Evolutionary conservation across 2,329 filamentous ascomycete species (phyloP).

Genomic region (Lasiodiplodia theobromae): DNA sequence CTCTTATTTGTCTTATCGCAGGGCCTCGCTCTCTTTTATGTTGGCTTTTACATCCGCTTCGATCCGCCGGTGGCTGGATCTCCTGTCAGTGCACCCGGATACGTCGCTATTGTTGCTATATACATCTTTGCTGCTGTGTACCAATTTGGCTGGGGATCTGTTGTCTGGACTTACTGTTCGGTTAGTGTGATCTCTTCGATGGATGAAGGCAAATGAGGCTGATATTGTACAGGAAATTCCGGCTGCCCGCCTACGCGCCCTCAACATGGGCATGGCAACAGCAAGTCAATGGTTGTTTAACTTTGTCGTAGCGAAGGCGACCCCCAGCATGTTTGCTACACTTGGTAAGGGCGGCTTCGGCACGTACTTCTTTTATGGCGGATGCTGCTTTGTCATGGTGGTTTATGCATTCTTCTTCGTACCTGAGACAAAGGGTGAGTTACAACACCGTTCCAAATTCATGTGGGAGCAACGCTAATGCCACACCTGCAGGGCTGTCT

Average conservation of each 20-base stretch:
- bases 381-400: slow-evolving; percentile 57
- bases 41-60: background rate
- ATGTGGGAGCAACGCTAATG: background rate
- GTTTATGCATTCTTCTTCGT: slow-evolving; percentile 62
- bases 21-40: background rate
- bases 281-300: slow-evolving; percentile 91
- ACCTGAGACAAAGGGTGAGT: slow-evolving; percentile 61
- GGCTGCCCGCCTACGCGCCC: slow-evolving; percentile 77
- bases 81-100: background rate
- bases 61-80: background rate
- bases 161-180: slow-evolving; percentile 37
- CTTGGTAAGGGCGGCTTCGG: slow-evolving; percentile 54
- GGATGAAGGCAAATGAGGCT: slow-evolving; percentile 50
- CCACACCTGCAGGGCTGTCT: background rate
- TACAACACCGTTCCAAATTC: background rate
- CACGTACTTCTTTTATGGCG: slow-evolving; percentile 62
- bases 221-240: slow-evolving; percentile 64
- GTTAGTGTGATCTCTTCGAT: background rate
- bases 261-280: slow-evolving; percentile 64
- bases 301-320: slow-evolving; percentile 69
- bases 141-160: slow-evolving; percentile 36
- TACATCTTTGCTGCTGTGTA: slow-evolving; percentile 56
- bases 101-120: slow-evolving; percentile 47
- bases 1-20: background rate
- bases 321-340: slow-evolving; percentile 77